Conservation (phyloP, 257 asterid species). For the Salvia rosmarinus region DNA sequence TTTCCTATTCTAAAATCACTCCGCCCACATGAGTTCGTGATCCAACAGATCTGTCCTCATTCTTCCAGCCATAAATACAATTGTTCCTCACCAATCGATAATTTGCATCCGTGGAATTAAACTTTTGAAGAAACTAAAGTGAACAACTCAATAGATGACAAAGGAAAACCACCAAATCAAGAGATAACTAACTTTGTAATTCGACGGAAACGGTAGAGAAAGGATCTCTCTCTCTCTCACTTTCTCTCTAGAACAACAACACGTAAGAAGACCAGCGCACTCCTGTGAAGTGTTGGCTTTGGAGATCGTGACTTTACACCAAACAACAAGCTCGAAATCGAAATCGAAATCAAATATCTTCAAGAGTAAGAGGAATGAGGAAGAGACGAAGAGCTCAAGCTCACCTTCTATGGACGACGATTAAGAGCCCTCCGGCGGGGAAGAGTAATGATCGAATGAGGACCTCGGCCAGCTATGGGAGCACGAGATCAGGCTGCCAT, state of each 20-base stretch:
- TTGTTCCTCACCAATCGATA: not conserved
- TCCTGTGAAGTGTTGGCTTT: conserved; percentile 11
- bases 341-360: too few species aligned
- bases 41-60: conserved; percentile 25
- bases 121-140: not conserved
- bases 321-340: too few species aligned
- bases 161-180: conserved; percentile 3
- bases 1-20: not conserved
- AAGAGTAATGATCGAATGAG: too few species aligned
- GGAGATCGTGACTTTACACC: conserved; percentile 23
- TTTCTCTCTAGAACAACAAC: conserved; percentile 26
- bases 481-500: too few species aligned
- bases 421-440: too few species aligned
- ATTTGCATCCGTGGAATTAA: not conserved
- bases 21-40: conserved; percentile 10
- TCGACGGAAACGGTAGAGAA: conserved; percentile 1
- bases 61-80: not conserved
- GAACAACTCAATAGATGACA: conserved; percentile 8
- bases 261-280: conserved; percentile 17
- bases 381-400: too few species aligned
- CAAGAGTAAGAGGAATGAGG: too few species aligned
- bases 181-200: conserved; percentile 20
- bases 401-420: too few species aligned
- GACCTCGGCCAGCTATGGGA: too few species aligned
- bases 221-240: not conserved